These are phyloP conservation scores for Suhomyces pyralidae DNA, from an alignment of 805 yeast genomes.

Conservation along the genomic window DNA sequence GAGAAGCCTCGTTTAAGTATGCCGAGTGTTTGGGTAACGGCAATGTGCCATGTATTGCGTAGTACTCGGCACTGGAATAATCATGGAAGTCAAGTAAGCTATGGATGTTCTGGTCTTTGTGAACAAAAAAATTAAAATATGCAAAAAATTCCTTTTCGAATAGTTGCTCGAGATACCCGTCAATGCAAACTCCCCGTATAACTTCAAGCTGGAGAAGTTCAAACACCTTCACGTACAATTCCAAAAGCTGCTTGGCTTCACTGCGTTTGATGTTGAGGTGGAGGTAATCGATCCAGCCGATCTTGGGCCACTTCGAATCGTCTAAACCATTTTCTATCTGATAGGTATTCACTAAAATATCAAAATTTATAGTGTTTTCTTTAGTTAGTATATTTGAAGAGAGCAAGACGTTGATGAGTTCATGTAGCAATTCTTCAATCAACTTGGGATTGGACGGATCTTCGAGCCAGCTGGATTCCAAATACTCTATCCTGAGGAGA, in stretches of 20 bases:
- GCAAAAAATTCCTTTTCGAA: not conserved
- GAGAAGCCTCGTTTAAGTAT: not conserved
- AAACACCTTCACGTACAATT: slow-evolving; percentile 29
- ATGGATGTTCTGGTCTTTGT: not conserved
- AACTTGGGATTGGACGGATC: slow-evolving; percentile 6
- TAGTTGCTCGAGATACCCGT: not conserved
- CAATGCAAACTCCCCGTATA: not conserved
- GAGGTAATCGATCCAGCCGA: slow-evolving; percentile 37
- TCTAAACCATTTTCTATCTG: slow-evolving; percentile 26
- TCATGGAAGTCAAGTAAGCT: slow-evolving; percentile 23
- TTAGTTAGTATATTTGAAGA: slow-evolving; percentile 13
- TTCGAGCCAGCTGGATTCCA: slow-evolving; percentile 29
- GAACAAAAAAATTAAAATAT: not conserved
- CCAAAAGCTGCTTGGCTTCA: slow-evolving; percentile 27
- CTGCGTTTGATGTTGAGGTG: slow-evolving; percentile 21
- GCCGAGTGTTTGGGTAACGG: slow-evolving; percentile 17
- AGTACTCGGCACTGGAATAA: slow-evolving; percentile 33
- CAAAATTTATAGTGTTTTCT: slow-evolving; percentile 20
- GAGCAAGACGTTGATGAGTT: slow-evolving; percentile 20
- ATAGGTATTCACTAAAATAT: slow-evolving; percentile 26
- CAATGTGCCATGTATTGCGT: slow-evolving; percentile 19
- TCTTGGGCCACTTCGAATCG: slow-evolving; percentile 34
- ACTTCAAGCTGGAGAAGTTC: slow-evolving; percentile 24
- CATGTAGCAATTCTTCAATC: slow-evolving; percentile 24
- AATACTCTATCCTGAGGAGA: slow-evolving; percentile 31